phyloP scores from a whole-genome alignment of 345 rosid genomes.

The Citrus inodora region DNA sequence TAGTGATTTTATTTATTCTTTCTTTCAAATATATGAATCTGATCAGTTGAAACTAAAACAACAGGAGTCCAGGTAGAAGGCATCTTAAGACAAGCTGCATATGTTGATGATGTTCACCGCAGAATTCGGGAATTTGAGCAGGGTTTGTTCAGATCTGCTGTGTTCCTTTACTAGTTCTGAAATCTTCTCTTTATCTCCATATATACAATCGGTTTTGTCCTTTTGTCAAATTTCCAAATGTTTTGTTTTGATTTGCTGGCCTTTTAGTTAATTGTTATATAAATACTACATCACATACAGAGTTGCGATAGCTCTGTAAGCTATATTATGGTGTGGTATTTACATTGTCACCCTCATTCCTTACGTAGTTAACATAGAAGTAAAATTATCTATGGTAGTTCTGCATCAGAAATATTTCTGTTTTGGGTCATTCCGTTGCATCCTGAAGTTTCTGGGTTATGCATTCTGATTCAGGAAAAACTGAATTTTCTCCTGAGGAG shows the following conservation, averaged over 20 bases:
- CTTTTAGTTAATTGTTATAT: background rate
- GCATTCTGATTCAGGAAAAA: conserved; percentile 58
- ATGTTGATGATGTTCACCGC: conserved; percentile 89
- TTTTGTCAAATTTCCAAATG: conserved; percentile 4
- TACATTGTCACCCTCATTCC: background rate
- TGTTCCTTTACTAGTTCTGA: background rate
- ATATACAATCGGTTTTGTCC: background rate
- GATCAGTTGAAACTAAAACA: conserved; percentile 21
- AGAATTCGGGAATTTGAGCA: conserved; percentile 90
- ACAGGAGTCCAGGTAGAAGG: conserved; percentile 92
- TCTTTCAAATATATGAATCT: conserved; percentile 17
- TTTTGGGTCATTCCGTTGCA: background rate
- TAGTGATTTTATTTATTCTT: background rate
- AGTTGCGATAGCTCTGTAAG: background rate
- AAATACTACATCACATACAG: background rate
- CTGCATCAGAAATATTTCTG: background rate
- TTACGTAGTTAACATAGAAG: conserved; percentile 4
- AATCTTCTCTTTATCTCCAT: conserved; percentile 5
- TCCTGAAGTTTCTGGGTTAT: conserved; percentile 7
- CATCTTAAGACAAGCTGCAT: conserved; percentile 97
- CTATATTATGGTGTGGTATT: background rate
- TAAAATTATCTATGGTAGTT: conserved; percentile 7
- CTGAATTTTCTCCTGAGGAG: conserved; percentile 61
- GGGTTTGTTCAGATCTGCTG: conserved; percentile 47
- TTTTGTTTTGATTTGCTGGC: background rate